phyloP scores from a whole-genome alignment of 495 filamentous ascomycete genomes.

The Penicillium crystallinum region DNA sequence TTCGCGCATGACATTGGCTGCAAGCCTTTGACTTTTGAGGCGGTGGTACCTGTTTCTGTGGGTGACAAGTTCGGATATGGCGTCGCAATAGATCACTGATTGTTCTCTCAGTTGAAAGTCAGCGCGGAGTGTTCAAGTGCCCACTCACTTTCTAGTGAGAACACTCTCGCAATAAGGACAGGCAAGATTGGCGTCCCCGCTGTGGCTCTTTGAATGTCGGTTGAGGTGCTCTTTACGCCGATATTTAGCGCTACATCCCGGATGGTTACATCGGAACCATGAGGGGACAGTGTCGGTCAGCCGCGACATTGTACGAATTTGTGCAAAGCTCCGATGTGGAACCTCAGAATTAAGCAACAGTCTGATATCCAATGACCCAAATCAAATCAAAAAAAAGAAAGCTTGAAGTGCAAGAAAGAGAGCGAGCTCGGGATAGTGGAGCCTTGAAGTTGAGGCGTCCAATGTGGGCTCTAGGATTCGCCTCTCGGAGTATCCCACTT shows the following conservation, averaged over 20 bases:
- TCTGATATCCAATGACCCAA: background rate
- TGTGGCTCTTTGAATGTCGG: slow-evolving; percentile 15
- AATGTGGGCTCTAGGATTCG: background rate
- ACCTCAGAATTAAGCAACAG: background rate
- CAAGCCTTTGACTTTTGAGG: slow-evolving; percentile 12
- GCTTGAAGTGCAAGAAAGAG: background rate
- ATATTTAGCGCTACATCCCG: slow-evolving; percentile 14
- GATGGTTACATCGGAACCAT: slow-evolving; percentile 9
- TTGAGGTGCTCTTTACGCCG: slow-evolving; percentile 23
- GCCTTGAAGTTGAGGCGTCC: background rate
- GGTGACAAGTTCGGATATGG: slow-evolving; percentile 14
- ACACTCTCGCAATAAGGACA: slow-evolving; percentile 15
- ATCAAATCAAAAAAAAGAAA: background rate
- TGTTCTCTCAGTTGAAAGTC: background rate
- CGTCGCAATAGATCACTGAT: slow-evolving; percentile 17
- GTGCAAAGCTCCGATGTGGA: background rate
- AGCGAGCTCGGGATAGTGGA: background rate
- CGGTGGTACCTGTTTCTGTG: background rate
- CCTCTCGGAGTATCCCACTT: background rate
- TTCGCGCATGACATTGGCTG: slow-evolving; percentile 12
- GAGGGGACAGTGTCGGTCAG: background rate
- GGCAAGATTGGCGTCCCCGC: background rate
- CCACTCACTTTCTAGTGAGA: slow-evolving; percentile 15
- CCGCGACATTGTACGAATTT: background rate
- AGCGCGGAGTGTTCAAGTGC: background rate